A percentile compares a stretch with the other conserved stretches of the same genome.
phyloP scores from a whole-genome alignment of 1,139 yeast genomes.

The Trichomonascaceae sp. region DNA sequence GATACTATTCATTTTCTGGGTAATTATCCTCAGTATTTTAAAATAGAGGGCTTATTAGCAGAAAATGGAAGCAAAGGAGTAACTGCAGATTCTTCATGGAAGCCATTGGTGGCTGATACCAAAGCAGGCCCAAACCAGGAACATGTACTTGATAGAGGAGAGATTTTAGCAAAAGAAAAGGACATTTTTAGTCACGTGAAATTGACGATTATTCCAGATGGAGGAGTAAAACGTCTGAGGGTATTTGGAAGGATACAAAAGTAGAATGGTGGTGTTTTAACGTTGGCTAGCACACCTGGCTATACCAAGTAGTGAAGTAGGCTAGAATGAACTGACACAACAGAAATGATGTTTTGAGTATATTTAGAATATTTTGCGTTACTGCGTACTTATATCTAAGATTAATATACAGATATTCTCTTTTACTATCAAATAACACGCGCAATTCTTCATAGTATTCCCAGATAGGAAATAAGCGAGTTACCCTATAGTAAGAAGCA shows the following conservation, averaged over 20 bases:
- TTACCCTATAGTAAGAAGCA: neutral
- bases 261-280: too few species aligned
- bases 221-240: slow-evolving; percentile 87
- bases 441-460: neutral
- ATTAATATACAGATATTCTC: too few species aligned
- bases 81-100: slow-evolving; percentile 48
- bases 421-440: neutral
- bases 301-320: neutral
- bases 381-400: neutral
- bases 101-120: slow-evolving; percentile 53
- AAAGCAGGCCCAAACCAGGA: slow-evolving; percentile 78
- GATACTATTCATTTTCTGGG: slow-evolving; percentile 95
- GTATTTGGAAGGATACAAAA: slow-evolving; percentile 53
- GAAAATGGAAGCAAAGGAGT: slow-evolving; percentile 34
- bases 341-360: neutral
- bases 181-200: slow-evolving; percentile 57
- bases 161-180: slow-evolving; percentile 13
- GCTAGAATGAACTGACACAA: neutral
- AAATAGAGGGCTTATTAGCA: slow-evolving; percentile 45
- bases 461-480: neutral
- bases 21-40: slow-evolving; percentile 77
- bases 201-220: slow-evolving; percentile 85
- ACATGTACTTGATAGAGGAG: slow-evolving; percentile 46
- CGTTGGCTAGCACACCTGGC: neutral
- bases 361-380: too few species aligned